Percentiles rank a stretch among this genome's conserved stretches.
phyloP scores from a whole-genome alignment of 2,329 filamentous ascomycete genomes.

The Colletotrichum sp. region DNA sequence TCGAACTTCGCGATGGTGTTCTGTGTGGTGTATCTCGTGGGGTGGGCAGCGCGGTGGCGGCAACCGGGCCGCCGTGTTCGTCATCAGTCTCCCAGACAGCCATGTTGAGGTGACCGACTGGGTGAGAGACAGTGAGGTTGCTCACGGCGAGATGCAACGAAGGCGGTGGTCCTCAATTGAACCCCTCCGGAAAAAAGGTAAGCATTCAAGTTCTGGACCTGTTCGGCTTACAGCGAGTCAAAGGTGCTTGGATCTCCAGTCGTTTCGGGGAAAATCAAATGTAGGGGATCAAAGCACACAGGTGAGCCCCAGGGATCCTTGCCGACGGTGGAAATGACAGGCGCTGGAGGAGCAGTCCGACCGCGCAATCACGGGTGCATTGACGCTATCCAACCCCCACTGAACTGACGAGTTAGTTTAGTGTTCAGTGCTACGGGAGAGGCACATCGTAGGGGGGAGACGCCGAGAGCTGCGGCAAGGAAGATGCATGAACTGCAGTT shows the following conservation, averaged over 20 bases:
- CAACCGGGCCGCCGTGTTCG: constrained; percentile 61
- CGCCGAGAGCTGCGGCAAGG: constrained; percentile 4
- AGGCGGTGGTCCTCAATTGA: constrained; percentile 12
- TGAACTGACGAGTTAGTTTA: constrained; percentile 15
- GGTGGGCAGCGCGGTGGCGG: constrained; percentile 66
- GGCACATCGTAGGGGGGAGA: background rate
- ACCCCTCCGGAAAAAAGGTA: constrained; percentile 1
- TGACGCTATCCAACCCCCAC: constrained; percentile 18
- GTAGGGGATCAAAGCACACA: constrained; percentile 22
- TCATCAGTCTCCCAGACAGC: constrained; percentile 68
- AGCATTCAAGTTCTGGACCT: constrained; percentile 10
- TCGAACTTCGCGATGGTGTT: constrained; percentile 69
- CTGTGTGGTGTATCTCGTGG: constrained; percentile 76
- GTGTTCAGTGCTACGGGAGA: constrained; percentile 6
- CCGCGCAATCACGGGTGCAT: constrained; percentile 20
- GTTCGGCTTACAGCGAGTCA: background rate
- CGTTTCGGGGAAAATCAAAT: constrained; percentile 13
- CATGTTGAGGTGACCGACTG: constrained; percentile 42
- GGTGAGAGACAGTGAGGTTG: background rate
- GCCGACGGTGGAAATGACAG: constrained; percentile 17
- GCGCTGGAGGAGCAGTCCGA: constrained; percentile 10
- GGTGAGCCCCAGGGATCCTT: constrained; percentile 19
- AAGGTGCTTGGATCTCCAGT: constrained; percentile 18
- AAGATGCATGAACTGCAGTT: constrained; percentile 18
- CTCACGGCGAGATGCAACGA: background rate